phyloP scores from a whole-genome alignment of 2,329 filamentous ascomycete genomes.

The Pezicula neosporulosa region DNA sequence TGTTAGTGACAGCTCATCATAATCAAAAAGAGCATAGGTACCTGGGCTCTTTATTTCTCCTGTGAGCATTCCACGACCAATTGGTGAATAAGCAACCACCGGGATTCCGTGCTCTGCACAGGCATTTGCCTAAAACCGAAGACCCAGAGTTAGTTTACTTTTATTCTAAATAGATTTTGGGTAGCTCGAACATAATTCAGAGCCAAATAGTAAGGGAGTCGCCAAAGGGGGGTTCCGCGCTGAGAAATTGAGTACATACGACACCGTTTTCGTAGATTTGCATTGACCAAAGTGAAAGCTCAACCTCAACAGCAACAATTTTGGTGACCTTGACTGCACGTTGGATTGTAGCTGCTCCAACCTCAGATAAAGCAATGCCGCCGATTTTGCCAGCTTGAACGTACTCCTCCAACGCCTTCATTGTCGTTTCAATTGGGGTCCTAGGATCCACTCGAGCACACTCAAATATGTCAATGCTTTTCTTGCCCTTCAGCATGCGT shows the following conservation, averaged over 20 bases:
- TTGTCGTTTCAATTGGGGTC: slow-evolving; percentile 35
- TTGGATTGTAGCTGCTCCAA: slow-evolving; percentile 37
- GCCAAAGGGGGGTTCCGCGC: no score
- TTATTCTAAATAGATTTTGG: no score
- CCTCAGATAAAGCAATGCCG: slow-evolving; percentile 40
- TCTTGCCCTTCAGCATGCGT: slow-evolving; percentile 40
- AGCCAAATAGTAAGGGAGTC: no score
- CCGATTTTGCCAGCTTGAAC: slow-evolving; percentile 41
- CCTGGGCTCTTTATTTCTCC: slow-evolving; percentile 35
- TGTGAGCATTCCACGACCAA: slow-evolving; percentile 59
- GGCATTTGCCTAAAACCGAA: slow-evolving; percentile 27
- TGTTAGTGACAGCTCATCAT: slow-evolving; percentile 12
- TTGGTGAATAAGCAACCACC: slow-evolving; percentile 69
- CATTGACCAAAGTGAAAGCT: slow-evolving; percentile 37
- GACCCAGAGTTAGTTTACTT: no score
- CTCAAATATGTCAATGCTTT: slow-evolving; percentile 53
- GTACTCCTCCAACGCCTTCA: slow-evolving; percentile 29
- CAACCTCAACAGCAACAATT: slow-evolving; percentile 44
- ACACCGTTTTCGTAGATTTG: slow-evolving; percentile 36
- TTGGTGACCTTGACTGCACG: slow-evolving; percentile 33
- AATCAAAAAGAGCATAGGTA: no score
- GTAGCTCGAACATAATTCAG: no score
- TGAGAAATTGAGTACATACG: no score
- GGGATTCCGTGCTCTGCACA: slow-evolving; percentile 65
- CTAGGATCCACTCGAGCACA: slow-evolving; percentile 45